Evolutionary conservation across 352 stramenopile genomes (phyloP).

Genomic region (Phytophthora hybrid): DNA sequence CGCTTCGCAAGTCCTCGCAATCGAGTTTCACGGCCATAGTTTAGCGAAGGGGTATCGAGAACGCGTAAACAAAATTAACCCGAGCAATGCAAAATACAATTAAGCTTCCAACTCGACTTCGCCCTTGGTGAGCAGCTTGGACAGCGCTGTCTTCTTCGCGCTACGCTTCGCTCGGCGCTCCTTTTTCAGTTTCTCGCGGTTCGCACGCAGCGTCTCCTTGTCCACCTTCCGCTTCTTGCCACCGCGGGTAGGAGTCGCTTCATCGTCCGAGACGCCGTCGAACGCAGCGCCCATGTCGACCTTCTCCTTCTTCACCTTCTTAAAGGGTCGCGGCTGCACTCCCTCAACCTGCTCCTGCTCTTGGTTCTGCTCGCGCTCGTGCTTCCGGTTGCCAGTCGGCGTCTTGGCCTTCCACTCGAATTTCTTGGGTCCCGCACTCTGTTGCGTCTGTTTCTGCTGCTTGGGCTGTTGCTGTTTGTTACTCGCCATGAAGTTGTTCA

Average conservation of each 20-base stretch:
- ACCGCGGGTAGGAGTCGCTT: conserved; percentile 18
- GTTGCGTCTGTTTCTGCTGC: conserved; percentile 11
- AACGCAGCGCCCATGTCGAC: conserved; percentile 84
- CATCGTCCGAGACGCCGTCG: conserved; percentile 65
- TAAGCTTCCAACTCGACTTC: conserved; percentile 58
- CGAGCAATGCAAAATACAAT: conserved; percentile 7
- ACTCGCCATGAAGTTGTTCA: conserved; percentile 48
- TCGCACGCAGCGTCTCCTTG: conserved; percentile 65
- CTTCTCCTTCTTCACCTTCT: conserved; percentile 55
- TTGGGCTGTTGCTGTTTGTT: conserved; percentile 10
- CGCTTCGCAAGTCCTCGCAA: background rate
- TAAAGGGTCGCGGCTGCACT: conserved; percentile 23
- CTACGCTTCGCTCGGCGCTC: conserved; percentile 63
- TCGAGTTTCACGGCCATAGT: background rate
- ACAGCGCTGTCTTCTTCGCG: conserved; percentile 68
- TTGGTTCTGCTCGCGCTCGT: conserved; percentile 8
- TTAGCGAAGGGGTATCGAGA: background rate
- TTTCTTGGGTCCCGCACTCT: conserved; percentile 21
- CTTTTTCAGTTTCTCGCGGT: conserved; percentile 63
- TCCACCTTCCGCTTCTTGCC: conserved; percentile 50
- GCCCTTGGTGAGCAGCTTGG: conserved; percentile 49
- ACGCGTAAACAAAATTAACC: background rate
- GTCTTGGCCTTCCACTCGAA: conserved; percentile 50
- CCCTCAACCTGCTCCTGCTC: conserved; percentile 8
- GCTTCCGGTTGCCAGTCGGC: background rate